A percentile compares a stretch with the other conserved stretches of the same genome.
These are phyloP conservation scores for Saccharomyces hybrid DNA, from an alignment of 1,139 yeast species.

Conservation along the genomic window DNA sequence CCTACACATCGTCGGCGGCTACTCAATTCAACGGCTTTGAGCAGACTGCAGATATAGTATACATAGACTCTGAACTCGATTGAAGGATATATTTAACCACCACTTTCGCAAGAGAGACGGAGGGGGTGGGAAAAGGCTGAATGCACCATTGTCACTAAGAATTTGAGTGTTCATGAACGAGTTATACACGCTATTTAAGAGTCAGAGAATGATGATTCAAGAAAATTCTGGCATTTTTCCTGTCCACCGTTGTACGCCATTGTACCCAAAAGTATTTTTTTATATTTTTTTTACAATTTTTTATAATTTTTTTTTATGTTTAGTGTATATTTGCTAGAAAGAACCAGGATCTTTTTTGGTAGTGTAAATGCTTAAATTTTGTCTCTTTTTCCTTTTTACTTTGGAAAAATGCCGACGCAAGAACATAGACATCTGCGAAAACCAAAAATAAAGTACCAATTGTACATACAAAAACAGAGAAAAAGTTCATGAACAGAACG, in stretches of 20 bases:
- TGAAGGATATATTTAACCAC: neutral
- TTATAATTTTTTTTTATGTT: neutral
- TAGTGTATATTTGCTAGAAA: neutral
- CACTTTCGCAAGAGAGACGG: neutral
- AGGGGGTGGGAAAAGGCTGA: neutral
- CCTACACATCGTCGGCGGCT: constrained; percentile 89
- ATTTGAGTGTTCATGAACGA: neutral
- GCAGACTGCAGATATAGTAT: constrained; percentile 50
- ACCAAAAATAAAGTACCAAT: neutral
- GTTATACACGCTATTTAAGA: neutral
- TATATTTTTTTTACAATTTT: neutral
- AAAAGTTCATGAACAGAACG: neutral
- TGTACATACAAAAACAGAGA: neutral
- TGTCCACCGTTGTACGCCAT: neutral
- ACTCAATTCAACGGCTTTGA: constrained; percentile 85
- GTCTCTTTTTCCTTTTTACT: neutral
- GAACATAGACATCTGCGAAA: neutral
- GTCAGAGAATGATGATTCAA: neutral
- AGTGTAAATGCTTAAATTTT: neutral
- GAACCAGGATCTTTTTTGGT: neutral
- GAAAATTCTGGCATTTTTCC: too few species aligned
- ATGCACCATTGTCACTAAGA: neutral
- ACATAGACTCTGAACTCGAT: constrained; percentile 37
- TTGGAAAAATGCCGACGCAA: neutral
- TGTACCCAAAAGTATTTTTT: neutral